These are phyloP conservation scores for Russula ochroleuca DNA, from an alignment of 768 basidiomycete genomes.

Conservation along the genomic window DNA sequence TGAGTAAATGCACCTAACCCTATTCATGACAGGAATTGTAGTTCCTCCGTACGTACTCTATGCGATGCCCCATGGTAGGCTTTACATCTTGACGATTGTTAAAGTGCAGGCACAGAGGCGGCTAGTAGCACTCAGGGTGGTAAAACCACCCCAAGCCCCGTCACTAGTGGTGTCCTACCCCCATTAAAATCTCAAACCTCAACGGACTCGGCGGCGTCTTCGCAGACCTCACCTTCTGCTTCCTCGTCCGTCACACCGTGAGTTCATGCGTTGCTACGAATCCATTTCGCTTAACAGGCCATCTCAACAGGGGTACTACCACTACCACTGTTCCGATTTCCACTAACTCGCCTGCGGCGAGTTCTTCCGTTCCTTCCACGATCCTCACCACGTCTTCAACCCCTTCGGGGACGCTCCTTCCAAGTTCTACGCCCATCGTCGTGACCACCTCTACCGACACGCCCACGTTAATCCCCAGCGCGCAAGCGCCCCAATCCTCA, in stretches of 20 bases:
- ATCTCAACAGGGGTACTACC: not conserved
- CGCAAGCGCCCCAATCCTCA: constrained; percentile 24
- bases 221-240: not conserved
- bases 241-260: not conserved
- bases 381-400: not conserved
- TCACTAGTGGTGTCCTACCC: not conserved
- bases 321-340: not conserved
- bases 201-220: not conserved
- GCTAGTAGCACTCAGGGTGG: not conserved
- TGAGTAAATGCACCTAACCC: not conserved
- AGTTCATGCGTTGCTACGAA: not conserved
- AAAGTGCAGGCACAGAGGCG: not conserved
- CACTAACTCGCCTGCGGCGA: constrained; percentile 8
- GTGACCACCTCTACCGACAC: constrained; percentile 26
- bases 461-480: constrained; percentile 29
- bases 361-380: not conserved
- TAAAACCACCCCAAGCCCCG: not conserved
- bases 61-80: too few species aligned
- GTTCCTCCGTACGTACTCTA: not conserved
- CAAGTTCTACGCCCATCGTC: constrained; percentile 2
- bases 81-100: not conserved
- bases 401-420: not conserved
- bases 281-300: not conserved
- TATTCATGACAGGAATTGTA: not conserved
- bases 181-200: not conserved